These are phyloP conservation scores for Hypoxylon cercidicola DNA, from an alignment of 495 filamentous ascomycete species.

Conservation along the genomic window DNA sequence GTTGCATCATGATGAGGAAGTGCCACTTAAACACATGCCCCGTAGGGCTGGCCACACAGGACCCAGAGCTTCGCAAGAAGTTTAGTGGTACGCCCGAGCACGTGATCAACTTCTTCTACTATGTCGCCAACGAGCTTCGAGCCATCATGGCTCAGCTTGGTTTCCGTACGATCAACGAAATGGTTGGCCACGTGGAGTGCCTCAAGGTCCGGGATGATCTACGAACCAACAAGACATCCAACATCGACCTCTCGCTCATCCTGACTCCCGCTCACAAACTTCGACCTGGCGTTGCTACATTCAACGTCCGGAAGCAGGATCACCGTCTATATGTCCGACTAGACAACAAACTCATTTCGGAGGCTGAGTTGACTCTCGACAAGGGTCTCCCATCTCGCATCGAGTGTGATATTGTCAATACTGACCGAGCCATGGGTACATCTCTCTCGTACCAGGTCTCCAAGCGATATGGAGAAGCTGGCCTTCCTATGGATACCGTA, in stretches of 20 bases:
- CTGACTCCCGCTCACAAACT: conserved; percentile 96
- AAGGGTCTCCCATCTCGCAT: conserved; percentile 95
- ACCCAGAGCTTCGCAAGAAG: conserved; percentile 93
- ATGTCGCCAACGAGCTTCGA: conserved; percentile 95
- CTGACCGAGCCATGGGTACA: conserved; percentile 92
- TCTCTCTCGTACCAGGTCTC: conserved; percentile 98
- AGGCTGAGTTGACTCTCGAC: conserved; percentile 95
- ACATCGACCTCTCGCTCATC: conserved; percentile 94
- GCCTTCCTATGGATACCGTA: conserved; percentile 92
- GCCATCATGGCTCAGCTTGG: conserved; percentile 98
- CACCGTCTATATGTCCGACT: conserved; percentile 92
- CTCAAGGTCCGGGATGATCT: conserved; percentile 91
- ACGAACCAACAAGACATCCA: conserved; percentile 86
- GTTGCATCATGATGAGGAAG: conserved; percentile 96
- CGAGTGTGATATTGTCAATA: conserved; percentile 98
- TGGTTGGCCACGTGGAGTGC: conserved; percentile 93
- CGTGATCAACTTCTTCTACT: conserved; percentile 99
- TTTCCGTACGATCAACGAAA: conserved; percentile 96
- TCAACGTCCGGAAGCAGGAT: conserved; percentile 99
- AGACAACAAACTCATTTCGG: conserved; percentile 98
- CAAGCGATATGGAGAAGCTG: conserved; percentile 88
- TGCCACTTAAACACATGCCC: conserved; percentile 76
- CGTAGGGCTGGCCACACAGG: conserved; percentile 96
- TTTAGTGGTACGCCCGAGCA: conserved; percentile 95
- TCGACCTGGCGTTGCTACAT: conserved; percentile 94